phyloP scores from a whole-genome alignment of 208 protist species.

The Vickermania ingenoplastis region DNA sequence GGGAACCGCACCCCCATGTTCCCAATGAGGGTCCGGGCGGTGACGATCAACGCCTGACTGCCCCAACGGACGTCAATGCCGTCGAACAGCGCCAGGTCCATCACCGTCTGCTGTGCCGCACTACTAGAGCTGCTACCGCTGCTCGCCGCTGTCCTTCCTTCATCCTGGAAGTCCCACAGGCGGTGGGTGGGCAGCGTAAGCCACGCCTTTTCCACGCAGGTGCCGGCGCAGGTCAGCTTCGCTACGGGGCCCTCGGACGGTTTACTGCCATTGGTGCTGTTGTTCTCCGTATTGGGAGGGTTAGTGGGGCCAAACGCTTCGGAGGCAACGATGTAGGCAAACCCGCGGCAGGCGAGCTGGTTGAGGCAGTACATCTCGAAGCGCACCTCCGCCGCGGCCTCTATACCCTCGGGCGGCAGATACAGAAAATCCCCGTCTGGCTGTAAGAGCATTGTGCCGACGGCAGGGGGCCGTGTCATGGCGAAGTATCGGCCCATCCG shows the following conservation, averaged over 20 bases:
- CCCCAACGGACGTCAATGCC: conserved; percentile 44
- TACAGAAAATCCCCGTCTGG: conserved; percentile 68
- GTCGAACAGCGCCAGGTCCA: conserved; percentile 47
- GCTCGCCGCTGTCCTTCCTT: conserved; percentile 34
- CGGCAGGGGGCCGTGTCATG: conserved; percentile 24
- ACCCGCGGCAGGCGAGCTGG: conserved; percentile 43
- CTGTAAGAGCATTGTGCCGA: conserved; percentile 34
- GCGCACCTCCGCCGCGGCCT: conserved; percentile 38
- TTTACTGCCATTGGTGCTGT: not conserved
- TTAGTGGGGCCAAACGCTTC: conserved; percentile 24
- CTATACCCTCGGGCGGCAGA: conserved; percentile 15
- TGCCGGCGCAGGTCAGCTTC: conserved; percentile 60
- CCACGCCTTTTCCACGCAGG: conserved; percentile 64
- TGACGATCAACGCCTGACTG: conserved; percentile 57
- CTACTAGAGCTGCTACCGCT: conserved; percentile 24
- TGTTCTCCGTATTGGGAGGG: conserved; percentile 12
- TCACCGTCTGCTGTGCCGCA: conserved; percentile 4
- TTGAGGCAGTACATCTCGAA: conserved; percentile 70
- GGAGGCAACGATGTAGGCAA: conserved; percentile 56
- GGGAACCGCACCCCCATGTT: conserved; percentile 77
- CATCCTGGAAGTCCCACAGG: conserved; percentile 48
- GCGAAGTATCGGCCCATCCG: conserved; percentile 64
- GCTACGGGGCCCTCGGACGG: conserved; percentile 28
- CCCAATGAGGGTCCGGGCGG: conserved; percentile 58
- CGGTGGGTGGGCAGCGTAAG: conserved; percentile 40